Base-by-base conservation (phyloP, 371 early-diverging fungal genomes). In the Zancudomyces culisetae region DNA sequence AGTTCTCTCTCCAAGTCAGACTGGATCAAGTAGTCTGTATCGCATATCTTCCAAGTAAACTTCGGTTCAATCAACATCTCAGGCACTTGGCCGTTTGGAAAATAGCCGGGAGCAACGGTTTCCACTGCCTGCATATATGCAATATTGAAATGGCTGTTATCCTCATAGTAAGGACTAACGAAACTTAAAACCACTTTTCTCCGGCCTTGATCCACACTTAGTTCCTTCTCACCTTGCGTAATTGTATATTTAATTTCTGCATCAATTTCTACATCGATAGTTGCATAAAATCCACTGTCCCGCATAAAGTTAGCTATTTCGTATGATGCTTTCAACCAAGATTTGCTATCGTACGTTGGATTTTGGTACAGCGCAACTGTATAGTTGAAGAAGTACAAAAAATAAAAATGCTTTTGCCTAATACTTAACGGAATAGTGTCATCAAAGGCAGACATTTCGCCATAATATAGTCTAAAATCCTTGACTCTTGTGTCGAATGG, bases 1-100 rank as follows among this genome's bases (percentile, higher is more conserved):
- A 35, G 35, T 15, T 43, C 43, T 20, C 24, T 24, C 4, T 43
- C 24, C 8, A 4, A 6, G 10, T 43, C 24, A 21, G 20, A 8
- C 4, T 19, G 8, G 10, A 43, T 10, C 6, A 49, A 24, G 21
- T 49, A 49, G 21, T 49, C 49, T 6, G 21, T 42, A 19, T 49
- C 49, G 35, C 35, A 49, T 35, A 49, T 49, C 42, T 49, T 24
- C 49, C 49, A 49, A 27, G 19, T 8, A 49, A 49, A 49, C 10
- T 4, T 4, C n/a, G 27, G 22, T 6, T 19, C 22, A 12, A 49
- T 19, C n/a, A 27, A 10, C 19, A 27, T 22, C 8, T 49, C 49
- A 21, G 49, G 49, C 6, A 49, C 26, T 12, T 4, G 12, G 10
- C 26, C 21, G 6, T 49, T 42, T n/a, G 19, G 19, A 10, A 12